Evolutionary conservation across 2,329 filamentous ascomycete species (phyloP).

Genomic region (Colletotrichum liaoningense): DNA sequence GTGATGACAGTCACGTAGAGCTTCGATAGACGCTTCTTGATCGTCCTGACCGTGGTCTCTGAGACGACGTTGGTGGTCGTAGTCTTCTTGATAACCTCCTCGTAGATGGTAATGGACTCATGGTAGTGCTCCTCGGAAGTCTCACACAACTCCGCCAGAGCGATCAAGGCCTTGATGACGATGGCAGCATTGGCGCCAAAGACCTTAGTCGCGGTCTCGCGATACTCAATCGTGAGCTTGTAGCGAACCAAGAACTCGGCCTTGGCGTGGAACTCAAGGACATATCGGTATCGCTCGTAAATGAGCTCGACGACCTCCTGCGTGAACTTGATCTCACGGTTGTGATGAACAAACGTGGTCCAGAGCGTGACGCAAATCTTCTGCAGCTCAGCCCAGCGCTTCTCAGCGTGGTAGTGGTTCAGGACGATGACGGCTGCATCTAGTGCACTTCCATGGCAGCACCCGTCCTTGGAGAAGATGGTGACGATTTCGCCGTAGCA

Average conservation of each 20-base stretch:
- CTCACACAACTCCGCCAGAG: slow-evolving; percentile 59
- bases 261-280: slow-evolving; percentile 56
- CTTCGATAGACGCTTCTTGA: slow-evolving; percentile 62
- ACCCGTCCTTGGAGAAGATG: slow-evolving; percentile 45
- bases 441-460: slow-evolving; percentile 54
- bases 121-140: slow-evolving; percentile 53
- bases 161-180: slow-evolving; percentile 46
- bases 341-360: slow-evolving; percentile 47
- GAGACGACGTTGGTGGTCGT: slow-evolving; percentile 48
- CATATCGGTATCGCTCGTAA: slow-evolving; percentile 55
- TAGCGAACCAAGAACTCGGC: slow-evolving; percentile 53
- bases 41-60: slow-evolving; percentile 51
- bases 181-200: slow-evolving; percentile 43
- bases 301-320: slow-evolving; percentile 57
- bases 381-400: slow-evolving; percentile 57
- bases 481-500: slow-evolving; percentile 52
- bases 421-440: slow-evolving; percentile 58
- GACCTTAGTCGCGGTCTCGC: slow-evolving; percentile 54
- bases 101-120: slow-evolving; percentile 58
- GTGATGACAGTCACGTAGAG: slow-evolving; percentile 54
- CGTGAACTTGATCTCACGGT: slow-evolving; percentile 51
- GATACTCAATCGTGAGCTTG: slow-evolving; percentile 59
- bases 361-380: slow-evolving; percentile 58
- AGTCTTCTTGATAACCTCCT: slow-evolving; percentile 53
- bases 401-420: slow-evolving; percentile 55